Conservation (phyloP, 352 stramenopile genomes). For the Blastocystis sp. region DNA sequence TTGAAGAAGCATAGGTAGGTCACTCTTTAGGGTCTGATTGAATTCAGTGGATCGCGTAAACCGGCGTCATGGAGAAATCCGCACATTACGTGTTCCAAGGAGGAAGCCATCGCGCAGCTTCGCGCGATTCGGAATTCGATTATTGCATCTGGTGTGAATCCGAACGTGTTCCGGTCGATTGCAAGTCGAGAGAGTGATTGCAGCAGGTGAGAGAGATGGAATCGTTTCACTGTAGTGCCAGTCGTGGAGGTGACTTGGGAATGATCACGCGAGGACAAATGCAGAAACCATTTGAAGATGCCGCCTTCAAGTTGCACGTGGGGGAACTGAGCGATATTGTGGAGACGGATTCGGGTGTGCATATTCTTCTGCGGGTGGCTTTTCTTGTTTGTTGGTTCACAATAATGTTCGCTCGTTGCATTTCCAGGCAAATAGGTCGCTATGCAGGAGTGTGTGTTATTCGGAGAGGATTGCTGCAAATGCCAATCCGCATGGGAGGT, state of each 20-base stretch:
- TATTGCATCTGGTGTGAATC: neutral
- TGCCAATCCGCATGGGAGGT: too few relatives aligned
- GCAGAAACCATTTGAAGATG: conserved; percentile 79
- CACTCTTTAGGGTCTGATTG: neutral
- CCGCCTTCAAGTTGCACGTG: conserved; percentile 78
- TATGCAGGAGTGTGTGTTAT: too few relatives aligned
- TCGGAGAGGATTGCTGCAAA: too few relatives aligned
- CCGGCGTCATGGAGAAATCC: conserved; percentile 76
- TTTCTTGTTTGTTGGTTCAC: neutral
- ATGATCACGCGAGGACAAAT: conserved; percentile 78
- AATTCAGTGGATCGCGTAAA: conserved; percentile 64
- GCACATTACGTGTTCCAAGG: conserved; percentile 73
- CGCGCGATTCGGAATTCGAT: conserved; percentile 73
- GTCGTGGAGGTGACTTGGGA: conserved; percentile 77
- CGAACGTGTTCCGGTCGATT: conserved; percentile 60
- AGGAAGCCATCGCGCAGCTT: conserved; percentile 69
- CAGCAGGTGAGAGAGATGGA: conserved; percentile 65
- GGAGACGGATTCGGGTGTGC: conserved; percentile 84
- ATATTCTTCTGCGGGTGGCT: conserved; percentile 83
- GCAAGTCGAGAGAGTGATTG: conserved; percentile 76
- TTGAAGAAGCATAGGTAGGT: conserved; percentile 70
- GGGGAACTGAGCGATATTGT: conserved; percentile 84
- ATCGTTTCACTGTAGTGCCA: conserved; percentile 63
- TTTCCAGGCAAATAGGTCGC: too few relatives aligned
- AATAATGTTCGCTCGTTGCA: neutral